Conservation (phyloP, 2,329 filamentous ascomycete species). For the Ceratocystis harringtonii region DNA sequence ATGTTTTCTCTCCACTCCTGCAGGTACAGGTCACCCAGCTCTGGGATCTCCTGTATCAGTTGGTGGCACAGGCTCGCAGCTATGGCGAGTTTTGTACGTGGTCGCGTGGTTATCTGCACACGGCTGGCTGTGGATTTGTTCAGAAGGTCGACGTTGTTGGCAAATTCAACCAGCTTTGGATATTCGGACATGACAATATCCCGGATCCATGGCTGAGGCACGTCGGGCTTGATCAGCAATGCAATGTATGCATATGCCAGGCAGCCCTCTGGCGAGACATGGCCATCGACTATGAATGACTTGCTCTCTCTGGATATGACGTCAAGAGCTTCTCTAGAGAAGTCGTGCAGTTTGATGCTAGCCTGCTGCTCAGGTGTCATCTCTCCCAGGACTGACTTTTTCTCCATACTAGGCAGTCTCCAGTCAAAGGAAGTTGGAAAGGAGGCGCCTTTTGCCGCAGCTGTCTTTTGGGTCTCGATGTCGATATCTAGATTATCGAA, state of each 20-base stretch:
- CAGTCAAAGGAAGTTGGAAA: conserved; percentile 29
- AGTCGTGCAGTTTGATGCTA: conserved; percentile 59
- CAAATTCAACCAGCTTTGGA: conserved; percentile 19
- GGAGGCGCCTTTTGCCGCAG: conserved; percentile 20
- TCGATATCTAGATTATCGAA: conserved; percentile 54
- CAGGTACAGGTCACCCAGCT: conserved; percentile 23
- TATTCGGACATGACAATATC: conserved; percentile 21
- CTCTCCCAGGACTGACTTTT: conserved; percentile 44
- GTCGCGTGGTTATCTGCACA: conserved; percentile 23
- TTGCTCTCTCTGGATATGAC: conserved; percentile 27
- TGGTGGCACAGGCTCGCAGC: conserved; percentile 23
- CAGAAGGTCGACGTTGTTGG: conserved; percentile 5
- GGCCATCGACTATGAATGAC: conserved; percentile 18
- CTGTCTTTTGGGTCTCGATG: conserved; percentile 24
- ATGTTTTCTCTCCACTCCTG: conserved; percentile 23
- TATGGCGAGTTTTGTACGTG: conserved; percentile 21
- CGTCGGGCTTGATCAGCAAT: conserved; percentile 45
- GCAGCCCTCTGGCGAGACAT: conserved; percentile 47
- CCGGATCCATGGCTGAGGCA: conserved; percentile 32
- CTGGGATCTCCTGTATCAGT: conserved; percentile 23
- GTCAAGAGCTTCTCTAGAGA: conserved; percentile 55
- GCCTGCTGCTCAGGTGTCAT: conserved; percentile 56
- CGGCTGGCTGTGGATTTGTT: conserved; percentile 19
- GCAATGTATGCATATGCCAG: conserved; percentile 65
- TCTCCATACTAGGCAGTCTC: conserved; percentile 25